Evolutionary conservation across 2,329 filamentous ascomycete genomes (phyloP).

Genomic region (Fusarium veterinarium): DNA sequence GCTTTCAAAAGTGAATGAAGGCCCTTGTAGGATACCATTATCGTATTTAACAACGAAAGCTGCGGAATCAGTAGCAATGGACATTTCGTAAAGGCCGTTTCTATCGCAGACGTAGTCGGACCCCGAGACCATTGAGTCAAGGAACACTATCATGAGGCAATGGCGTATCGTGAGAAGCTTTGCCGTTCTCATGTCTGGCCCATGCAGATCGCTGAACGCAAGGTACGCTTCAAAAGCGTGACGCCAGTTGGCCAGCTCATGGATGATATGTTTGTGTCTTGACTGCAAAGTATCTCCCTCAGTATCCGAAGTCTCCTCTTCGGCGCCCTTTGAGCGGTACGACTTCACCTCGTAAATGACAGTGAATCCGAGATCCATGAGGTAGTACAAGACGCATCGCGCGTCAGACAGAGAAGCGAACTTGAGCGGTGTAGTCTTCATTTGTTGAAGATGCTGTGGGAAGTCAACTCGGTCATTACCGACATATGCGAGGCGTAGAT

Average conservation of each 20-base stretch:
- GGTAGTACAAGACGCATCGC: background rate
- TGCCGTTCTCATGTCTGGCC: background rate
- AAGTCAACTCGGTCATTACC: background rate
- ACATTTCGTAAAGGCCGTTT: background rate
- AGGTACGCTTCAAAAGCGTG: background rate
- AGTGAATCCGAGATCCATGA: background rate
- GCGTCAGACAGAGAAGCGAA: background rate
- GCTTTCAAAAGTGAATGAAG: background rate
- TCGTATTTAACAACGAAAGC: background rate
- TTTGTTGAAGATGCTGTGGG: background rate
- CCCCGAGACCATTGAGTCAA: background rate
- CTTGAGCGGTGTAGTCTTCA: background rate
- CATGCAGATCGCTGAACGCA: background rate
- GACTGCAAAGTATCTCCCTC: background rate
- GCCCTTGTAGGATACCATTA: fast-evolving
- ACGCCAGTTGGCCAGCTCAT: background rate
- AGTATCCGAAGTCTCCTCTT: fast-evolving
- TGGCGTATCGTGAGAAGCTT: background rate
- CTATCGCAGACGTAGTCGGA: background rate
- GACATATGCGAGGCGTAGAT: background rate
- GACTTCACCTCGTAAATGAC: background rate
- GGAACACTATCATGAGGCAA: background rate
- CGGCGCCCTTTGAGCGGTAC: background rate
- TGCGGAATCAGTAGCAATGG: background rate
- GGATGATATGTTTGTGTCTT: background rate